Conservation (phyloP, 306 rosid genomes). For the Castanopsis chinensis region DNA sequence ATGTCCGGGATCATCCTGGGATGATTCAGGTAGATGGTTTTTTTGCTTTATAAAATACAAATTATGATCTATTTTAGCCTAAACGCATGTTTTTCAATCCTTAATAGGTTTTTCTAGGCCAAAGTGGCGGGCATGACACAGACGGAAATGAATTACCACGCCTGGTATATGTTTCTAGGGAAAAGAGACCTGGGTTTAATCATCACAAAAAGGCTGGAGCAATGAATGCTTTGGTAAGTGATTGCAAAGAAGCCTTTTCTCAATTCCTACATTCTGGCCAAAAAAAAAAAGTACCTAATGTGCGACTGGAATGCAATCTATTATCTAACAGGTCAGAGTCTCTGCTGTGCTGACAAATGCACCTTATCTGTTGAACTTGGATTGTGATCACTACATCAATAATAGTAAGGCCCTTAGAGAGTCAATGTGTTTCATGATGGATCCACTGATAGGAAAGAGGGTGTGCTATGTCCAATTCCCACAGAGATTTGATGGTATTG, state of each 20-base stretch:
- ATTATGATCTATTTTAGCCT: constrained; percentile 5
- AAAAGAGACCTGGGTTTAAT: constrained; percentile 61
- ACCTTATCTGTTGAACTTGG: constrained; percentile 65
- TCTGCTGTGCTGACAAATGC: constrained; percentile 71
- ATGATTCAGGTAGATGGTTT: constrained; percentile 58
- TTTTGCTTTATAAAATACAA: background rate
- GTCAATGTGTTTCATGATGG: constrained; percentile 90
- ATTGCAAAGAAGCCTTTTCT: background rate
- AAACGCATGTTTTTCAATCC: background rate
- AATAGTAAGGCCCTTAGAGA: constrained; percentile 67
- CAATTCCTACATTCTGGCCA: background rate
- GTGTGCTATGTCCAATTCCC: constrained; percentile 69
- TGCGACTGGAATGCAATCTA: background rate
- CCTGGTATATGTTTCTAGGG: constrained; percentile 69
- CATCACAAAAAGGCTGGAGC: constrained; percentile 73
- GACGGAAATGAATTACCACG: constrained; percentile 62
- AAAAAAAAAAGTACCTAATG: too few species aligned
- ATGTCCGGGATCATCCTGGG: constrained; percentile 58
- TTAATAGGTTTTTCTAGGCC: constrained; percentile 57
- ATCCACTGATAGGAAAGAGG: constrained; percentile 50
- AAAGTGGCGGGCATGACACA: constrained; percentile 47
- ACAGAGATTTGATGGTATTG: constrained; percentile 45
- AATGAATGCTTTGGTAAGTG: constrained; percentile 61
- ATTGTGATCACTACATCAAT: constrained; percentile 59
- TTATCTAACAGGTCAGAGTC: constrained; percentile 53